Conservation (phyloP, 78 protist species). For the Dictyostelium citrinum region DNA sequence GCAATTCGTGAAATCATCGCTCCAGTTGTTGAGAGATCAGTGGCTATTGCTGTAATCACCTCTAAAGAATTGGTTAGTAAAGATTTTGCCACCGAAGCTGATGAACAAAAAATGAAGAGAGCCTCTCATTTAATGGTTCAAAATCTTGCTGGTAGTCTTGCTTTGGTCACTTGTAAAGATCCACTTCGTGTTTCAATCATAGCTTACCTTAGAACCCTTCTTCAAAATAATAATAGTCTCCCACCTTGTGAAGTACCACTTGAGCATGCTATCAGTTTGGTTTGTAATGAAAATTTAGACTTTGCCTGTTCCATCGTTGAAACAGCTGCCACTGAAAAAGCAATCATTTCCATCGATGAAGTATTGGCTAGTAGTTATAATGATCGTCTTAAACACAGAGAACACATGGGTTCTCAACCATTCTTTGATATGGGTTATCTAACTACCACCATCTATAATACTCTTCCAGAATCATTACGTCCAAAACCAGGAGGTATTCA, state of each 20-base stretch:
- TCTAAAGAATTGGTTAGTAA: constrained; percentile 93
- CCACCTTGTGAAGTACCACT: constrained; percentile 21
- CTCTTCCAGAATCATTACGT: constrained; percentile 90
- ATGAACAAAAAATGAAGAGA: constrained; percentile 86
- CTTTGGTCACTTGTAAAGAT: constrained; percentile 96
- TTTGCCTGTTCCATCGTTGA: constrained; percentile 91
- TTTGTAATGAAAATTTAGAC: constrained; percentile 91
- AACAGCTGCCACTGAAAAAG: constrained; percentile 90
- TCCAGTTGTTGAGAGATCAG: constrained; percentile 95
- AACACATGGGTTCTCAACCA: constrained; percentile 61
- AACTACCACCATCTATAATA: constrained; percentile 43
- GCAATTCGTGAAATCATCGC: constrained; percentile 89
- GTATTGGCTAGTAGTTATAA: constrained; percentile 72
- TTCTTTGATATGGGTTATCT: constrained; percentile 73
- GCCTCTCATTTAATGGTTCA: constrained; percentile 95
- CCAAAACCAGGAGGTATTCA: constrained; percentile 88
- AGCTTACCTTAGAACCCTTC: constrained; percentile 66
- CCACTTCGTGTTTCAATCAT: constrained; percentile 87
- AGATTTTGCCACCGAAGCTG: constrained; percentile 96
- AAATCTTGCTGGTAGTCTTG: constrained; percentile 92
- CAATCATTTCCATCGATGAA: constrained; percentile 88
- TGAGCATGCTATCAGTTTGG: constrained; percentile 79
- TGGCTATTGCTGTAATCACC: constrained; percentile 91
- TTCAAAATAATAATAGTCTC: constrained; percentile 10
- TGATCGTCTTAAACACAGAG: constrained; percentile 80